A percentile compares a stretch with the other conserved stretches of the same genome.
Conservation (phyloP, 192 early-diverging fungal species). For the Tieghemiomyces parasiticus region DNA sequence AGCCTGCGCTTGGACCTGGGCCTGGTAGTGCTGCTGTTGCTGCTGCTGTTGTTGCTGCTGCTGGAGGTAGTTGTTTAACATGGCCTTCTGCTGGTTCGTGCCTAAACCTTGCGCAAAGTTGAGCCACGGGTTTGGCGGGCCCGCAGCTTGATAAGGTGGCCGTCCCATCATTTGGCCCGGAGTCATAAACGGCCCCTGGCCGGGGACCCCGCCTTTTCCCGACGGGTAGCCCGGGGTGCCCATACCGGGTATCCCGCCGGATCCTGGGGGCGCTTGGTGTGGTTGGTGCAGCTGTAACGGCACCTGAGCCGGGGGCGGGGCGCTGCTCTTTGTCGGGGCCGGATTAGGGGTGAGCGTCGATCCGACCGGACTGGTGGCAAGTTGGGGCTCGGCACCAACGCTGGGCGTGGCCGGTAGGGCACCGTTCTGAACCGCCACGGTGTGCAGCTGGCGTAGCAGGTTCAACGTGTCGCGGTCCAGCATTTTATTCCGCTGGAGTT, state of each 20-base stretch:
- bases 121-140: constrained; percentile 1
- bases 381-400: too few relatives aligned
- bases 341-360: not conserved
- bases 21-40: constrained; percentile 1
- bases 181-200: not conserved
- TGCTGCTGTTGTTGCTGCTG: not conserved
- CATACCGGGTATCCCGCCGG: not conserved
- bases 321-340: not conserved
- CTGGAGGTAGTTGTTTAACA: not conserved
- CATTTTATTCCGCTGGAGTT: constrained; percentile 1
- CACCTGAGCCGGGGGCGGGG: not conserved
- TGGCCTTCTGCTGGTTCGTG: not conserved
- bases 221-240: too few relatives aligned
- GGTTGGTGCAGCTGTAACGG: not conserved
- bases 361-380: not conserved
- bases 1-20: not conserved
- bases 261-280: not conserved
- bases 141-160: not conserved
- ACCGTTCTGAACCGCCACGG: not conserved
- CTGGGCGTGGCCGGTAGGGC: not conserved
- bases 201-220: too few relatives aligned
- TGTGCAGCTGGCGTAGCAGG: not conserved
- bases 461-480: not conserved
- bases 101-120: not conserved
- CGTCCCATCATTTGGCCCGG: not conserved